Percentiles rank a stretch among this genome's conserved stretches.
Evolutionary conservation across 371 early-diverging fungal species (phyloP).

Genomic region (Mortierella sp.): DNA sequence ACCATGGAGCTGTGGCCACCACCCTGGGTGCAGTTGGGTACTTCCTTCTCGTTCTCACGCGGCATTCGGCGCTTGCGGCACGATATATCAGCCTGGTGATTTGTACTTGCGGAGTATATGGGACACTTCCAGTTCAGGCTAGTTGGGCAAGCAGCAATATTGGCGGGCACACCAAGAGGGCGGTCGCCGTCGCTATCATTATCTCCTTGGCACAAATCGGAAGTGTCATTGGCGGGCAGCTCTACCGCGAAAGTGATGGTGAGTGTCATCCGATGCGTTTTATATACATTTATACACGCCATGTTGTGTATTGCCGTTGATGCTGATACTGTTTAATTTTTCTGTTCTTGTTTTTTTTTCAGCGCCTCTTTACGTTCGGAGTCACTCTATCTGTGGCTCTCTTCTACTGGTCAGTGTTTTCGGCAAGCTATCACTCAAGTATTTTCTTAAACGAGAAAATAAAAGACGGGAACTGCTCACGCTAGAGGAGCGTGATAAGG

Average conservation of each 20-base stretch:
- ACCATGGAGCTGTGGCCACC: conserved; percentile 65
- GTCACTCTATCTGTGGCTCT: conserved; percentile 14
- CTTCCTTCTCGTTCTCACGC: conserved; percentile 61
- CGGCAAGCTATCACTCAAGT: conserved; percentile 16
- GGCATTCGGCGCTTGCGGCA: conserved; percentile 5
- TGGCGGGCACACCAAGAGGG: conserved; percentile 70
- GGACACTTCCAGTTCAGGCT: conserved; percentile 61
- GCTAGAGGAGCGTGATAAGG: conserved; percentile 23
- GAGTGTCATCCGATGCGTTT: neutral
- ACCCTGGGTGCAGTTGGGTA: conserved; percentile 68
- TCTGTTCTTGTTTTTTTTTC: neutral
- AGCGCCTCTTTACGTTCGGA: conserved; percentile 28
- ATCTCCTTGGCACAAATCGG: conserved; percentile 56
- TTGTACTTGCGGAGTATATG: conserved; percentile 64
- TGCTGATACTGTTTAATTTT: too few species aligned
- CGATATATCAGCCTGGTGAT: conserved; percentile 50
- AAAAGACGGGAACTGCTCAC: conserved; percentile 16
- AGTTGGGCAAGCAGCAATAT: conserved; percentile 68
- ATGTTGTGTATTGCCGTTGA: too few species aligned
- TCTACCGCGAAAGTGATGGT: conserved; percentile 68
- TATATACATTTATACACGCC: too few species aligned
- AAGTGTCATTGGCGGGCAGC: conserved; percentile 68
- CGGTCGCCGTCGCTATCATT: conserved; percentile 63
- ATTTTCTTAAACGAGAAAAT: conserved; percentile 23
- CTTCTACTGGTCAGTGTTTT: neutral